These are phyloP conservation scores for Penicillium hesseltinei DNA, from an alignment of 2,329 filamentous ascomycete species.

Conservation along the genomic window DNA sequence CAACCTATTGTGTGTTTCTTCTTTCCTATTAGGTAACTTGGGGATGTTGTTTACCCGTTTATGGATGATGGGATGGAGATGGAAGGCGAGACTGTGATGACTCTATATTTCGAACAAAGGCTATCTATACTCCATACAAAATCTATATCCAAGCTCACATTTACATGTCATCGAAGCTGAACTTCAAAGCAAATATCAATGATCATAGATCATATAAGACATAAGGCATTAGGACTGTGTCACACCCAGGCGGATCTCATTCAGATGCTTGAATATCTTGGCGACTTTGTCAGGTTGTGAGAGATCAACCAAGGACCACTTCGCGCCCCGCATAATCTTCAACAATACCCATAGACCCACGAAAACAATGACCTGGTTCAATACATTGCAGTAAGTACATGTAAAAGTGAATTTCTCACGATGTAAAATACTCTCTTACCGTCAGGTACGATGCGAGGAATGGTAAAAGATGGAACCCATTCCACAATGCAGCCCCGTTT, in stretches of 20 bases:
- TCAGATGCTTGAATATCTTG: not conserved
- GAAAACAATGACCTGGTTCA: not conserved
- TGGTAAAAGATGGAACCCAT: not conserved
- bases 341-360: not conserved
- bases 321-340: not conserved
- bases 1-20: too few relatives aligned
- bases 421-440: not conserved
- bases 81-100: too few relatives aligned
- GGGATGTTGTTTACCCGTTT: too few relatives aligned
- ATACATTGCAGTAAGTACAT: not conserved
- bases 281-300: not conserved
- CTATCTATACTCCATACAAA: not conserved
- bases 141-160: not conserved
- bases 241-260: not conserved
- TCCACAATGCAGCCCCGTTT: not conserved
- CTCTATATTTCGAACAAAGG: not conserved
- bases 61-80: too few relatives aligned
- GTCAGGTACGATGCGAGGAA: not conserved
- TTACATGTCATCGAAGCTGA: not conserved
- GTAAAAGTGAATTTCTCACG: not conserved
- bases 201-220: too few relatives aligned
- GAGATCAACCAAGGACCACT: not conserved
- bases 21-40: too few relatives aligned
- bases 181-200: not conserved
- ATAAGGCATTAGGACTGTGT: not conserved